A percentile compares a stretch with the other conserved stretches of the same genome.
phyloP scores from a whole-genome alignment of 345 rosid genomes.

The sweet orange (Citrus sinensis) region DVS_A1.0 CM039161.1:22475501-22476000 shows the following conservation, averaged over 20 bases:
- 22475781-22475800: conserved; percentile 44
- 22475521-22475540: conserved; percentile 39
- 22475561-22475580: conserved; percentile 77
- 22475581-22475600: neutral
- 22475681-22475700: conserved; percentile 40
- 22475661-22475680: conserved; percentile 69
- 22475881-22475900: conserved; percentile 64
- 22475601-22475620: neutral
- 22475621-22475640: neutral
- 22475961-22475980: conserved; percentile 54
- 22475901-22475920: conserved; percentile 47
- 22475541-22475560: conserved; percentile 75
- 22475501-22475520: conserved; percentile 36
- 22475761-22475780: conserved; percentile 30
- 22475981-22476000: neutral
- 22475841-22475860: conserved; percentile 69
- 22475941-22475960: conserved; percentile 83
- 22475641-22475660: neutral
- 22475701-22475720: conserved; percentile 50
- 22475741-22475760: conserved; percentile 38
- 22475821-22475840: conserved; percentile 58
- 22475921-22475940: conserved; percentile 38
- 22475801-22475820: conserved; percentile 69
- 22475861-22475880: conserved; percentile 87
- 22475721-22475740: conserved; percentile 48